These are phyloP conservation scores for Coemansia aciculifera DNA, from an alignment of 192 early-diverging fungal genomes.

Conservation along the genomic window DNA sequence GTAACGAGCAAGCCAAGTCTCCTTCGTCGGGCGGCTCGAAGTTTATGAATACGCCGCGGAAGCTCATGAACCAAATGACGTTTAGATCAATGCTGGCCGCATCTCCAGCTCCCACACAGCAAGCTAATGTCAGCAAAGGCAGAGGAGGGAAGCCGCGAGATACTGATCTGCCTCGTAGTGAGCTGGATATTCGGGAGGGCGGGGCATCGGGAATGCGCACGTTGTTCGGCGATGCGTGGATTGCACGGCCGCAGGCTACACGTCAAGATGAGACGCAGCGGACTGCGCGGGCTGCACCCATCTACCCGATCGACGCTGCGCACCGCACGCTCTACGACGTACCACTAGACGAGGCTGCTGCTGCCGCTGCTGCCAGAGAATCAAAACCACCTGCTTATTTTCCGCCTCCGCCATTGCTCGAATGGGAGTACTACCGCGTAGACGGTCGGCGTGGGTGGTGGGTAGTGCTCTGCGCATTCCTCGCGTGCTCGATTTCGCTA, in stretches of 20 bases:
- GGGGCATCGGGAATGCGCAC: slow-evolving; percentile 16
- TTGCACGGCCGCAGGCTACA: slow-evolving; percentile 18
- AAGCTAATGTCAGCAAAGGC: background rate
- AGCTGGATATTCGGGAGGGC: background rate
- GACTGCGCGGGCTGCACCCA: background rate
- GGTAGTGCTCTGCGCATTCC: slow-evolving; percentile 28
- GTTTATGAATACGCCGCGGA: slow-evolving; percentile 20
- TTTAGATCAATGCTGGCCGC: slow-evolving; percentile 18
- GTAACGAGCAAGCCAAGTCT: background rate
- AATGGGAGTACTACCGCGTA: slow-evolving; percentile 37
- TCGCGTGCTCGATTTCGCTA: slow-evolving; percentile 25
- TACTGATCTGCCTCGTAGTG: background rate
- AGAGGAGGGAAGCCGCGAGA: background rate
- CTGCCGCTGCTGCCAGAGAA: background rate
- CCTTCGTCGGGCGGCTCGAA: background rate
- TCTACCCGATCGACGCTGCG: background rate
- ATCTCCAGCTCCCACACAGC: slow-evolving; percentile 10
- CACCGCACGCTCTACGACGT: slow-evolving; percentile 21
- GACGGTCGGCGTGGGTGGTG: slow-evolving; percentile 25
- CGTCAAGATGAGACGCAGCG: background rate
- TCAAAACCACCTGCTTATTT: background rate
- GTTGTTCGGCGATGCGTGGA: slow-evolving; percentile 35
- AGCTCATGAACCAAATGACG: slow-evolving; percentile 34
- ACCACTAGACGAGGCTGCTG: slow-evolving; percentile 3
- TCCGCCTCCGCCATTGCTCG: background rate